Conservation (phyloP, 2,329 filamentous ascomycete genomes). For the Parastagonospora avenae region DNA sequence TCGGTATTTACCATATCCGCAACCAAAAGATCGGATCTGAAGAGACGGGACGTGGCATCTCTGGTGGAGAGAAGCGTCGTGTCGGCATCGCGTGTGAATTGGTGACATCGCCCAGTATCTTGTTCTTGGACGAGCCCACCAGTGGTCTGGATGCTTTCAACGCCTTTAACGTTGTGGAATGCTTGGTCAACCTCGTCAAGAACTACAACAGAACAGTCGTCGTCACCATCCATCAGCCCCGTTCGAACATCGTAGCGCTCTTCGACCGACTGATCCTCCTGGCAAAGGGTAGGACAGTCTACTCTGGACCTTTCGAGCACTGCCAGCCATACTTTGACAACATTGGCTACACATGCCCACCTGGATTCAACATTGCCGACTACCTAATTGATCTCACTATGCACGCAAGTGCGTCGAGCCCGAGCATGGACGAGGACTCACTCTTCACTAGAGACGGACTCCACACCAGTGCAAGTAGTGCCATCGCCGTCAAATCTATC, state of each 20-base stretch:
- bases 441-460: conserved; percentile 66
- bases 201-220: conserved; percentile 96
- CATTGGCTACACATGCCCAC: conserved; percentile 89
- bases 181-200: conserved; percentile 90
- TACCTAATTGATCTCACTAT: conserved; percentile 97
- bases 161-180: conserved; percentile 97
- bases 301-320: conserved; percentile 85
- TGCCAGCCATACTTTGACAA: conserved; percentile 93
- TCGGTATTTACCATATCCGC: conserved; percentile 92
- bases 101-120: conserved; percentile 94
- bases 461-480: conserved; percentile 82
- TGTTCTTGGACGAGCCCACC: conserved; percentile 96
- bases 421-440: conserved; percentile 61
- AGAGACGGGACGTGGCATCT: conserved; percentile 93
- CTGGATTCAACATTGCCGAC: conserved; percentile 98
- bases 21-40: conserved; percentile 96
- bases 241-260: conserved; percentile 96
- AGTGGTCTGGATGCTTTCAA: conserved; percentile 96
- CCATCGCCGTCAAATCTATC: conserved; percentile 86
- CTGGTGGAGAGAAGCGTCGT: conserved; percentile 92
- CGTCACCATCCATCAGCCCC: conserved; percentile 97
- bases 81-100: conserved; percentile 97
- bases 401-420: conserved; percentile 74
- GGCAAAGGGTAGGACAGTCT: conserved; percentile 87
- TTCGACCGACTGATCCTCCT: conserved; percentile 94